Percentiles rank a stretch among this genome's conserved stretches.
Conservation (phyloP, 768 basidiomycete genomes). For the Boletellus emodensis region DNA sequence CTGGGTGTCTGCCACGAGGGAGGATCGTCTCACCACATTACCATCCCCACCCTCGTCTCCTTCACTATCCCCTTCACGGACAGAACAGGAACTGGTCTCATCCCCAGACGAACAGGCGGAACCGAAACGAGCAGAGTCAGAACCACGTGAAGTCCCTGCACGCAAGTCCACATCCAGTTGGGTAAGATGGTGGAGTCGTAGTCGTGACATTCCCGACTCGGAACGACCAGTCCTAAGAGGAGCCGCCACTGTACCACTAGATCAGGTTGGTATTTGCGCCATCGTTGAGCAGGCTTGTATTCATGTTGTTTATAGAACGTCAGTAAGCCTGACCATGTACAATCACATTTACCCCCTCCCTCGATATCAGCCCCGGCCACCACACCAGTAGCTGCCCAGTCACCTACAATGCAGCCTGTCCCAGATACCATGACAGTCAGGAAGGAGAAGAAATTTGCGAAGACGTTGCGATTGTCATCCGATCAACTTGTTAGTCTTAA, state of each 20-base stretch:
- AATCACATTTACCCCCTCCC: constrained; percentile 6
- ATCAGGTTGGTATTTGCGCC: constrained; percentile 16
- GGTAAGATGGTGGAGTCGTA: constrained; percentile 82
- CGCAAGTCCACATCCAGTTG: constrained; percentile 61
- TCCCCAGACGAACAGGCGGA: constrained; percentile 22
- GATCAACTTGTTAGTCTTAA: constrained; percentile 74
- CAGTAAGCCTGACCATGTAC: neutral
- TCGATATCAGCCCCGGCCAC: constrained; percentile 47
- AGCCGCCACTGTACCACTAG: constrained; percentile 21
- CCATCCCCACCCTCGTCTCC: constrained; percentile 9
- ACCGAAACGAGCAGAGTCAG: constrained; percentile 35
- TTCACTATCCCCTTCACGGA: constrained; percentile 9
- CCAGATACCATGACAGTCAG: constrained; percentile 4
- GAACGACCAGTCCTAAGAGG: constrained; percentile 24
- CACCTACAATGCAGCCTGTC: constrained; percentile 29
- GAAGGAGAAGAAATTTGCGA: constrained; percentile 65
- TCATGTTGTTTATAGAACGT: constrained; percentile 13
- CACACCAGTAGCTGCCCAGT: constrained; percentile 32
- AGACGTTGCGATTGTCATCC: constrained; percentile 88
- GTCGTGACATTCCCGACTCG: constrained; percentile 34
- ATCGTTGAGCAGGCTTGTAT: neutral
- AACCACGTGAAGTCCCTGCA: constrained; percentile 33
- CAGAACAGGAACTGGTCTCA: constrained; percentile 28
- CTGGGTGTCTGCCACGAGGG: constrained; percentile 43
- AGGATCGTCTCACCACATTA: constrained; percentile 19